phyloP scores from a whole-genome alignment of 495 filamentous ascomycete genomes.

The Neurospora sp. region DNA sequence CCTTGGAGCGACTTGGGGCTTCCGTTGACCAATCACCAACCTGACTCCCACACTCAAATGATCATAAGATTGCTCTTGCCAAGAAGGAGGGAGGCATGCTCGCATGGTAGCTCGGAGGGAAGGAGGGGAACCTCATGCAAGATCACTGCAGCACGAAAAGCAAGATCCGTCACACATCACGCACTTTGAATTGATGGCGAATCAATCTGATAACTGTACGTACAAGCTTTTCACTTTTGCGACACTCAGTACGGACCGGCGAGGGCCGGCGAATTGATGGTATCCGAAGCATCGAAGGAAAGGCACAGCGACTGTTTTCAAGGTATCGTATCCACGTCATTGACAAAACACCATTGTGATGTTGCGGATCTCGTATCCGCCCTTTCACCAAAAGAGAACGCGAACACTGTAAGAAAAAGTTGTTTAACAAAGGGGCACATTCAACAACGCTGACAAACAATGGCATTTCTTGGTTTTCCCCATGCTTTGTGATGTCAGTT shows the following conservation, averaged over 20 bases:
- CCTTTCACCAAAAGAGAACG: neutral
- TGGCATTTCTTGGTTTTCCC: neutral
- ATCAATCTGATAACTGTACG: neutral
- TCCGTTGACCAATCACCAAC: neutral
- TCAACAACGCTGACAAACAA: neutral
- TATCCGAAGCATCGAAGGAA: neutral
- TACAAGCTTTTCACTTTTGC: neutral
- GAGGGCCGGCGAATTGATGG: neutral
- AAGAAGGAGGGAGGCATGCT: neutral
- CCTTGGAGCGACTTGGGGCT: neutral
- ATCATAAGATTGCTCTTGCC: neutral
- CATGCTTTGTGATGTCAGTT: neutral
- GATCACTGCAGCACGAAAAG: neutral
- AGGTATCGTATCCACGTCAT: neutral
- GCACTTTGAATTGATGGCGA: neutral
- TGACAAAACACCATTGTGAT: neutral
- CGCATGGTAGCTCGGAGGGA: neutral
- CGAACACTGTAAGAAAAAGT: neutral
- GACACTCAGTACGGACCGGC: neutral
- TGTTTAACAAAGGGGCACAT: neutral
- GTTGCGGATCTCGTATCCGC: neutral
- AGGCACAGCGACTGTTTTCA: neutral
- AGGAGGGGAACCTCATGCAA: neutral
- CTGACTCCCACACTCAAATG: neutral
- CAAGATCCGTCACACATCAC: neutral